Evolutionary conservation across 2,329 filamentous ascomycete species (phyloP).

Genomic region (Lojkania enalia): DNA sequence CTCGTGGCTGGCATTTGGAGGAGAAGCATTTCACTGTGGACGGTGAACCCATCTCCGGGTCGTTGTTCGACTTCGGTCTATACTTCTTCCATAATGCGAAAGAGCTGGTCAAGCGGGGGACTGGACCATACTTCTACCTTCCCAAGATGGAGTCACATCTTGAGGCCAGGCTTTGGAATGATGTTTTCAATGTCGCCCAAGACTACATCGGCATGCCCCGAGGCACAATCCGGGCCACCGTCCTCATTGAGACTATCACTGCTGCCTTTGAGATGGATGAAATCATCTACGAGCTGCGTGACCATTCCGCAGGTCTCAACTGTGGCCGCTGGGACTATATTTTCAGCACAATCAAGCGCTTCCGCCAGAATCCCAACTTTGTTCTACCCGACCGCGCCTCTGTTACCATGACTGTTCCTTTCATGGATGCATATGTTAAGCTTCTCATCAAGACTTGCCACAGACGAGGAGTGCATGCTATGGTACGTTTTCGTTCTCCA

Average conservation of each 20-base stretch:
- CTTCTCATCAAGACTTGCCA: conserved; percentile 98
- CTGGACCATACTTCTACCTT: conserved; percentile 95
- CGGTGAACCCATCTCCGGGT: conserved; percentile 89
- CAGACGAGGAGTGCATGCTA: conserved; percentile 93
- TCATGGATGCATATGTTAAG: conserved; percentile 98
- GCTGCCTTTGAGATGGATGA: conserved; percentile 99
- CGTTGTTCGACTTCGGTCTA: conserved; percentile 94
- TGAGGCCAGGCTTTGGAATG: conserved; percentile 97
- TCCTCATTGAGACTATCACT: conserved; percentile 96
- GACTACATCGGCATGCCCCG: conserved; percentile 88
- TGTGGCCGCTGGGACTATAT: conserved; percentile 99
- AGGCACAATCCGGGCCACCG: conserved; percentile 91
- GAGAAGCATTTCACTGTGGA: conserved; percentile 98
- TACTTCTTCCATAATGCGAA: conserved; percentile 99
- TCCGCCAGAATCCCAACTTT: conserved; percentile 92
- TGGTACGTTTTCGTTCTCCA: conserved; percentile 52
- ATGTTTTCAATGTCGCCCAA: conserved; percentile 93
- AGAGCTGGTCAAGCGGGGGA: conserved; percentile 80
- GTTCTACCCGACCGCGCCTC: conserved; percentile 87
- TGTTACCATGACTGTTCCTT: conserved; percentile 97
- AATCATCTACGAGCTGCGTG: conserved; percentile 98
- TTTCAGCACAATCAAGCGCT: conserved; percentile 99
- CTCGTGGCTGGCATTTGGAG: conserved; percentile 95
- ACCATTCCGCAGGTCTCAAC: conserved; percentile 95
- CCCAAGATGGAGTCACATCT: conserved; percentile 98